Base-by-base conservation (phyloP, 1,284 basidiomycete genomes). In the Bjerkandera adusta region DNA sequence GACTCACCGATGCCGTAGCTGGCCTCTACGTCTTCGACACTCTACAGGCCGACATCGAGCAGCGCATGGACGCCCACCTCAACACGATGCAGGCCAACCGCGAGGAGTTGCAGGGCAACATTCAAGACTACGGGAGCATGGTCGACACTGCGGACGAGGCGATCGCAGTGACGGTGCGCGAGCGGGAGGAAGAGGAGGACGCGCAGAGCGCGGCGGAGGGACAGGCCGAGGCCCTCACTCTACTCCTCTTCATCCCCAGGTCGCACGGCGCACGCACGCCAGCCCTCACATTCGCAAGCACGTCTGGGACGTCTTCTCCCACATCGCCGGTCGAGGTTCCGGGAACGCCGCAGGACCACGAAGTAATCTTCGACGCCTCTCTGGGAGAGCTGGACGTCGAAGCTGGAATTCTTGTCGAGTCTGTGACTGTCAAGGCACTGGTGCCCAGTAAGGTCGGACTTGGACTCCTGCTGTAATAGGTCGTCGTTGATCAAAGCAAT, bases 371-470 rank as follows among this genome's bases (percentile, higher is more conserved):
- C 16, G 39, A 42, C 18, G 39, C 39, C 6, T 42, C 39, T n/a
- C 33, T 42, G 6, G 39, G 33, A 30, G 39, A 42, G 39, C n/a
- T n/a, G n/a, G n/a, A n/a, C n/a, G 39, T 30, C 20, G n/a, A 18
- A 15, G 3, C 3, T 4, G 13, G 38, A 8, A 27, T 27, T n/a
- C 26, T 40, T 18, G 25, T 21, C 11, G 24, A 29, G 36, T 18
- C 8, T 37, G 36, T 20, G n/a, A 37, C 5, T 11, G 18, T 10
- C 36, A 15, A 5, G 36, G n/a, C n/a, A n/a, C n/a, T n/a, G n/a
- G n/a, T n/a, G n/a, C n/a, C n/a, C n/a, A n/a, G n/a, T n/a, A n/a
- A n/a, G n/a, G n/a, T n/a, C n/a, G n/a, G n/a, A n/a, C n/a, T n/a
- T n/a, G n/a, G n/a, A n/a, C n/a, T n/a, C n/a, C n/a, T n/a, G n/a